These are phyloP conservation scores for Annulohypoxylon nitens DNA, from an alignment of 495 filamentous ascomycete genomes.

Conservation along the genomic window DNA sequence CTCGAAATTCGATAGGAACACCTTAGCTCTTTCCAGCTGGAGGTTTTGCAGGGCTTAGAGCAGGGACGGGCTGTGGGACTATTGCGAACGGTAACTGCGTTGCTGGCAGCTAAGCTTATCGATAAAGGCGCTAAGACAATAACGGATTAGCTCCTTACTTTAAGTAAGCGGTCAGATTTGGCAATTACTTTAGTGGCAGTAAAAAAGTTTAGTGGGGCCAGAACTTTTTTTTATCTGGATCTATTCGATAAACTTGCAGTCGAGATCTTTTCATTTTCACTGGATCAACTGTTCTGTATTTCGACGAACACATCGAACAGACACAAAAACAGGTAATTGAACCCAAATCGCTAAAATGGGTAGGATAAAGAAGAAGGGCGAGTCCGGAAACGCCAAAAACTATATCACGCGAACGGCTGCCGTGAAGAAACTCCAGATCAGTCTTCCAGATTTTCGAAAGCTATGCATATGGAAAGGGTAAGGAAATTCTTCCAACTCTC, in stretches of 20 bases:
- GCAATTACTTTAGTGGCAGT: slow-evolving; percentile 32
- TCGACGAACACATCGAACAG: not conserved
- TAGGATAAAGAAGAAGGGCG: slow-evolving; percentile 95
- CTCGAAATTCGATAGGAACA: slow-evolving; percentile 21
- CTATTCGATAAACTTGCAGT: slow-evolving; percentile 27
- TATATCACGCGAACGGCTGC: slow-evolving; percentile 97
- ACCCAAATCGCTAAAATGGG: slow-evolving; percentile 69
- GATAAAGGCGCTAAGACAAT: slow-evolving; percentile 5
- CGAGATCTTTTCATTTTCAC: not conserved
- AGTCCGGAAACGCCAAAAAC: slow-evolving; percentile 94
- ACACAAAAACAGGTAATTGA: slow-evolving; percentile 1
- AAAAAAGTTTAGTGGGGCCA: slow-evolving; percentile 55
- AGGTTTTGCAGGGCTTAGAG: slow-evolving; percentile 11
- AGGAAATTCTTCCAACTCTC: not conserved
- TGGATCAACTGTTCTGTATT: slow-evolving; percentile 7
- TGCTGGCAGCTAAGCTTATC: slow-evolving; percentile 34
- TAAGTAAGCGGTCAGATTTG: slow-evolving; percentile 33
- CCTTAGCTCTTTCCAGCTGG: slow-evolving; percentile 36
- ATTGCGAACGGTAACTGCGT: slow-evolving; percentile 1
- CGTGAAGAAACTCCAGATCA: slow-evolving; percentile 96
- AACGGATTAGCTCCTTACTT: slow-evolving; percentile 14
- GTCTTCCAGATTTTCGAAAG: slow-evolving; percentile 94
- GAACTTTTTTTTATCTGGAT: slow-evolving; percentile 33
- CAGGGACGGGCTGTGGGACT: slow-evolving; percentile 12
- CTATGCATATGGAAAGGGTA: slow-evolving; percentile 96